Percentiles rank a stretch among this genome's conserved stretches.
Evolutionary conservation across 257 asterid genomes (phyloP).

Genomic region (Nicotiana sylvestris): DNA sequence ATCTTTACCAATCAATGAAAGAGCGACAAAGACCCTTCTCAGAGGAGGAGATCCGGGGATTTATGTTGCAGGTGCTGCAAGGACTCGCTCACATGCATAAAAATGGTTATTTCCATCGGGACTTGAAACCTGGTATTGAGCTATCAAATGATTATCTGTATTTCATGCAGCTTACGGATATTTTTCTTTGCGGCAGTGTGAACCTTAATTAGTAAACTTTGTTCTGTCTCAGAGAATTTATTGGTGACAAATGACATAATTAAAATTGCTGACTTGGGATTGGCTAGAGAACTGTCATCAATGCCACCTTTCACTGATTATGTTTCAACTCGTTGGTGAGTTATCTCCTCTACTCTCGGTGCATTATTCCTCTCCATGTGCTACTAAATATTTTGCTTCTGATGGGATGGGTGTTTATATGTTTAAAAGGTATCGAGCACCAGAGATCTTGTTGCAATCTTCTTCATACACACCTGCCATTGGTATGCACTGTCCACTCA

Average conservation of each 20-base stretch:
- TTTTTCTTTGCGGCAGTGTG: too few species aligned
- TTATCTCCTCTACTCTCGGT: constrained; percentile 14
- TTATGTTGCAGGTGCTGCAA: constrained; percentile 78
- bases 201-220: background rate
- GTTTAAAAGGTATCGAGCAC: constrained; percentile 79
- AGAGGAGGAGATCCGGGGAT: constrained; percentile 69
- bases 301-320: constrained; percentile 87
- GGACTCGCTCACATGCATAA: constrained; percentile 78
- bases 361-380: background rate
- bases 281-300: constrained; percentile 87
- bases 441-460: constrained; percentile 78
- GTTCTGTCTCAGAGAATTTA: constrained; percentile 61
- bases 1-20: constrained; percentile 77
- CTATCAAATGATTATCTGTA: too few species aligned
- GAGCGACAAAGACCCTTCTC: constrained; percentile 53
- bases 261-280: constrained; percentile 91
- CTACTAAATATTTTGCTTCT: constrained; percentile 11
- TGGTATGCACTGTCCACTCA: constrained; percentile 41
- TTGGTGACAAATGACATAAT: constrained; percentile 66
- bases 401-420: background rate
- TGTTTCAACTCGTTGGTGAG: constrained; percentile 96
- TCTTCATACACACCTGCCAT: constrained; percentile 71
- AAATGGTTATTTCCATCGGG: constrained; percentile 82
- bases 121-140: constrained; percentile 79
- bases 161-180: too few species aligned